These are phyloP conservation scores for Rhodotorula sp. DNA, from an alignment of 1,284 basidiomycete genomes.

Conservation along the genomic window DNA sequence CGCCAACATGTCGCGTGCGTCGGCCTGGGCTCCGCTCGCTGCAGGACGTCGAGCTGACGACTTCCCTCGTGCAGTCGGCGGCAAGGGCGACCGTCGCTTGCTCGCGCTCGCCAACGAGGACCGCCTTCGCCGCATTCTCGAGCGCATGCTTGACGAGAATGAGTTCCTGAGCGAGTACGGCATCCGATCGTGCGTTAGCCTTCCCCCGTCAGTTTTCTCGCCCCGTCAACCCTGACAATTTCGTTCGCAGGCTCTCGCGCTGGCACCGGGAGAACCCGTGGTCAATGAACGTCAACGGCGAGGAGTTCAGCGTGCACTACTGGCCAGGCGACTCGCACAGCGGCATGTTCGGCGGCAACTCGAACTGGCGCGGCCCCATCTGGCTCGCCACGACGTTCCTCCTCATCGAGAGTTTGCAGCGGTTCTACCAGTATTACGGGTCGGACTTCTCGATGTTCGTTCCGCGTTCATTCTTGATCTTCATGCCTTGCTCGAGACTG, in stretches of 20 bases:
- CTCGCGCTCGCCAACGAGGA: constrained; percentile 91
- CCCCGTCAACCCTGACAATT: background rate
- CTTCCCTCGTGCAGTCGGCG: constrained; percentile 56
- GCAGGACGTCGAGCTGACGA: background rate
- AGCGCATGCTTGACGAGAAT: constrained; percentile 94
- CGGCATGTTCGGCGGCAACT: constrained; percentile 98
- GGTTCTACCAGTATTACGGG: constrained; percentile 96
- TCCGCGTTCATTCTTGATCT: background rate
- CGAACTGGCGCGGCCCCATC: constrained; percentile 85
- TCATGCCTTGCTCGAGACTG: background rate
- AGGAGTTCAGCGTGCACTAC: constrained; percentile 87
- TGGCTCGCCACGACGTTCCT: constrained; percentile 95
- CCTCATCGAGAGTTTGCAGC: constrained; percentile 79
- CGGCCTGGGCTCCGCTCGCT: background rate
- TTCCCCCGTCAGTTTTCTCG: background rate
- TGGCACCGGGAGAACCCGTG: constrained; percentile 88
- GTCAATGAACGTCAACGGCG: constrained; percentile 88
- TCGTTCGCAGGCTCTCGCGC: constrained; percentile 66
- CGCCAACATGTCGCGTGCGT: constrained; percentile 85
- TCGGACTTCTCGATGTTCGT: constrained; percentile 65
- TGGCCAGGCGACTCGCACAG: constrained; percentile 97
- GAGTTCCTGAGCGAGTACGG: constrained; percentile 95
- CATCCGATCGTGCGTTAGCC: constrained; percentile 74
- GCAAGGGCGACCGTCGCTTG: constrained; percentile 80
- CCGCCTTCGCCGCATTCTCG: constrained; percentile 76